Evolutionary conservation across 2,329 filamentous ascomycete genomes (phyloP), one percentile per base, ranked within the genome.

Genomic region (Colletotrichum shisoi): DNA sequence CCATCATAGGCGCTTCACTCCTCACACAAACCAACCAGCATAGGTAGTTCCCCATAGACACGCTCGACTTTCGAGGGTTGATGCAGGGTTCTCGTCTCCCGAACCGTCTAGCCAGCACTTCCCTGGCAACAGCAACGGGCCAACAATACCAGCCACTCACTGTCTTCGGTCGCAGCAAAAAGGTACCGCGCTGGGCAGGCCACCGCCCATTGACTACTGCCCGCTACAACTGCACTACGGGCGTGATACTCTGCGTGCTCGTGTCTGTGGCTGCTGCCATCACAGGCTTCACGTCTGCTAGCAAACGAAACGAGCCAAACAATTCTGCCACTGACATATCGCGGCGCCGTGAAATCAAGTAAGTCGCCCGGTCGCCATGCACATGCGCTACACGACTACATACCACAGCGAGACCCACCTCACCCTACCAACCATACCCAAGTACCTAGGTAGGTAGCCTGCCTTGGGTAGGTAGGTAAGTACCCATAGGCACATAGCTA

Each of bases 161-260:
- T 24, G 51, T 51, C 49, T 62, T 42, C 13, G 56, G 42, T 48
- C 27, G 56, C 27, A n/a, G 42, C 46, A 40, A 48, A 53, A 34
- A 31, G 24, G 21, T 34, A 46, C 48, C 34, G 39, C 45, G n/a
- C 21, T 46, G 27, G 54, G 21, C 54, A 31, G 27, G 27, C 27
- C 27, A 62, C 57, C 45, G 57, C 58, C 27, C 17, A 48, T 37
- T 27, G 42, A 44, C 58, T 51, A 62, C 63, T 44, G 58, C 24
- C 63, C 37, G 40, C 63, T 56, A 66, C 58, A 57, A 62, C 58
- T 37, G 51, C 58, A 17, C 45, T 62, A 57, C 51, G 37, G 44
- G 37, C 51, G 24, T 51, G 51, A 44, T 51, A 46, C 49, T 54
- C 37, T 57, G 27, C 24, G 51, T 62, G 44, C 63, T 40, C 51